Conservation (phyloP, 2,329 filamentous ascomycete species). For the Triangularia setosa region DNA sequence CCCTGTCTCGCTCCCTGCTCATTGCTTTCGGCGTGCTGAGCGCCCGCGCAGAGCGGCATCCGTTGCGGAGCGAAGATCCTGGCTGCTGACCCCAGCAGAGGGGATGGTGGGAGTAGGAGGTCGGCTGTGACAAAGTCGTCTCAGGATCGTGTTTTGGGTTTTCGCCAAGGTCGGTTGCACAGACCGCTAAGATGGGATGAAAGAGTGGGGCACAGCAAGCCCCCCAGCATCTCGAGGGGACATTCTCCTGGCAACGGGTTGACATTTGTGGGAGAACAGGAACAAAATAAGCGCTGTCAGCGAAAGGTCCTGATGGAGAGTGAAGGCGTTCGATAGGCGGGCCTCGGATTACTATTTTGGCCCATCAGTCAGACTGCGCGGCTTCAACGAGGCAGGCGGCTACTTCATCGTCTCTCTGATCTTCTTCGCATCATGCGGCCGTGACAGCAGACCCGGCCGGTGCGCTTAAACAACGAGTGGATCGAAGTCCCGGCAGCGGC, state of each 20-base stretch:
- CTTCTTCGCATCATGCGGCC: slow-evolving; percentile 9
- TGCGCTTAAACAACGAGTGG: slow-evolving; percentile 19
- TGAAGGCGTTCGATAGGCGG: background rate
- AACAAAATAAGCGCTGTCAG: background rate
- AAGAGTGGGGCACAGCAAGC: slow-evolving; percentile 3
- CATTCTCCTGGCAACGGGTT: background rate
- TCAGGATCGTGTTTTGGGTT: slow-evolving; percentile 45
- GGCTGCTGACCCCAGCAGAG: slow-evolving; percentile 14
- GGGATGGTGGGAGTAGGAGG: slow-evolving; percentile 29
- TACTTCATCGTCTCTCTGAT: slow-evolving; percentile 2
- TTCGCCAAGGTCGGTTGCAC: slow-evolving; percentile 28
- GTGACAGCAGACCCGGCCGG: slow-evolving; percentile 1
- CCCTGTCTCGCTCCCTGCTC: slow-evolving; percentile 12
- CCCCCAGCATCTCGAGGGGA: background rate
- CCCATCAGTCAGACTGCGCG: background rate
- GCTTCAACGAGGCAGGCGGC: background rate
- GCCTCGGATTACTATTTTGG: background rate
- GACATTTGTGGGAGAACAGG: background rate
- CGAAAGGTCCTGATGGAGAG: background rate
- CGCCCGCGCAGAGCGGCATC: slow-evolving; percentile 25
- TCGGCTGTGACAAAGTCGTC: slow-evolving; percentile 46
- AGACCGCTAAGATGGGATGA: slow-evolving; percentile 19
- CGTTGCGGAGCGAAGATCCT: slow-evolving; percentile 7
- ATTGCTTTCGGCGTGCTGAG: slow-evolving; percentile 25
- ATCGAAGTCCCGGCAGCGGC: slow-evolving; percentile 6